Evolutionary conservation across 345 rosid genomes (phyloP).

Genomic region (Eucalyptus cloeziana): DNA sequence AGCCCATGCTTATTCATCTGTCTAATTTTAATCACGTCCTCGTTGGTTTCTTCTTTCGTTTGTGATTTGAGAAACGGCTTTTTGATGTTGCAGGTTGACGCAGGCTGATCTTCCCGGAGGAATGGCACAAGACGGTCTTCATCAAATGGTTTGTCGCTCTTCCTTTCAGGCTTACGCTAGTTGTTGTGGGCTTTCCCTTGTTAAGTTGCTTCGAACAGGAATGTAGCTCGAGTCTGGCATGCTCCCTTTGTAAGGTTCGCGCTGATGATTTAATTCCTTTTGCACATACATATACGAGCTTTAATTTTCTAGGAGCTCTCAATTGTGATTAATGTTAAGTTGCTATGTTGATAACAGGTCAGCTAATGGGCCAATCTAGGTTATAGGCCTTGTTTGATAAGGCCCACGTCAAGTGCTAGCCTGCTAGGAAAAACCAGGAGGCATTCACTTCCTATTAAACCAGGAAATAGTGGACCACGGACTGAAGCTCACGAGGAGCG

Average conservation of each 20-base stretch:
- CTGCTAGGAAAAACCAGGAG: not conserved
- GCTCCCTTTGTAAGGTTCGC: not conserved
- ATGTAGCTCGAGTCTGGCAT: not conserved
- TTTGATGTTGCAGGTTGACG: constrained; percentile 16
- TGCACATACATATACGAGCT: not conserved
- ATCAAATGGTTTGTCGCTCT: constrained; percentile 33
- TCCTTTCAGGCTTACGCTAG: not conserved
- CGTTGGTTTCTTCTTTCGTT: not conserved
- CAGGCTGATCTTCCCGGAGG: constrained; percentile 18
- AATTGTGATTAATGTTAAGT: not conserved
- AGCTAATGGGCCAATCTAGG: not conserved
- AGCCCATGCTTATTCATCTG: not conserved
- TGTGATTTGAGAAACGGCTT: not conserved
- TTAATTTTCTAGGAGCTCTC: not conserved
- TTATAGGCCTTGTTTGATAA: not conserved
- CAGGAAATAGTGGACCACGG: not conserved
- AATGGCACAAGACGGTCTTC: constrained; percentile 39
- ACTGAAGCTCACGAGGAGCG: not conserved
- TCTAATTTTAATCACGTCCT: not conserved
- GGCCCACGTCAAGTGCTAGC: not conserved
- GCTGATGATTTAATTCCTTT: not conserved
- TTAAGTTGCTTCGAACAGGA: not conserved
- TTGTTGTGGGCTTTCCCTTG: not conserved
- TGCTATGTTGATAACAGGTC: not conserved
- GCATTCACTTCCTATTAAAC: not conserved